Evolutionary conservation across 1,139 yeast species (phyloP).

Genomic region (Taphrina sp.): DNA sequence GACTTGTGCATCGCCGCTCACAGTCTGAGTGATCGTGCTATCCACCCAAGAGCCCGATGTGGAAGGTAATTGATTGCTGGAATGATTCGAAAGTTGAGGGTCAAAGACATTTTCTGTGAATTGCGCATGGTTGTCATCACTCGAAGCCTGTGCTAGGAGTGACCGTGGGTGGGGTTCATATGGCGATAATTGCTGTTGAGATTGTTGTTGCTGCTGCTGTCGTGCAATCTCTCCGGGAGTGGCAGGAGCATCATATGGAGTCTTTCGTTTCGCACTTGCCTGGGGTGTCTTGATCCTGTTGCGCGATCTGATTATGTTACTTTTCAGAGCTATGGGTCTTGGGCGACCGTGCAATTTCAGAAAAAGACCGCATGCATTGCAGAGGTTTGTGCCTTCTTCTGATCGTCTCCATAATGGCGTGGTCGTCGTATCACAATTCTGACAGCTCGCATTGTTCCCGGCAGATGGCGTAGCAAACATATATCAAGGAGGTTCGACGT

Average conservation of each 20-base stretch:
- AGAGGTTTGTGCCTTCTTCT: slow-evolving; percentile 86
- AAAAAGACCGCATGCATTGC: slow-evolving; percentile 94
- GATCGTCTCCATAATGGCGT: slow-evolving; percentile 96
- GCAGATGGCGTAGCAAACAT: slow-evolving; percentile 12
- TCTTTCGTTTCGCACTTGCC: slow-evolving; percentile 24
- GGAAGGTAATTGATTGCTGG: slow-evolving; percentile 6
- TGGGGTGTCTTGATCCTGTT: slow-evolving; percentile 65
- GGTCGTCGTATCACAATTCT: slow-evolving; percentile 85
- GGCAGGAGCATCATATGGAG: slow-evolving; percentile 23
- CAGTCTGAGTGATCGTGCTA: background rate
- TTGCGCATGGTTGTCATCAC: slow-evolving; percentile 33
- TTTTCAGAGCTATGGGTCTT: slow-evolving; percentile 83
- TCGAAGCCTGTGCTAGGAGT: slow-evolving; percentile 36
- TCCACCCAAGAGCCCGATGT: slow-evolving; percentile 4
- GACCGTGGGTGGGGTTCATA: slow-evolving; percentile 18
- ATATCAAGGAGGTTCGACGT: too few relatives aligned
- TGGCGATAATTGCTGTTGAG: slow-evolving; percentile 14
- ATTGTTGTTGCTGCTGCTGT: slow-evolving; percentile 17
- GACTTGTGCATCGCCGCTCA: slow-evolving; percentile 34
- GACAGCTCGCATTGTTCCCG: slow-evolving; percentile 50
- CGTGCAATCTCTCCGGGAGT: slow-evolving; percentile 21
- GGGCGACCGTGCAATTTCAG: slow-evolving; percentile 88
- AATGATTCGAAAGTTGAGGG: slow-evolving; percentile 7
- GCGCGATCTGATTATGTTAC: slow-evolving; percentile 86
- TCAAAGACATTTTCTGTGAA: slow-evolving; percentile 20